Evolutionary conservation across 352 stramenopile species (phyloP).

Genomic region (Pythium guiyangense): DNA sequence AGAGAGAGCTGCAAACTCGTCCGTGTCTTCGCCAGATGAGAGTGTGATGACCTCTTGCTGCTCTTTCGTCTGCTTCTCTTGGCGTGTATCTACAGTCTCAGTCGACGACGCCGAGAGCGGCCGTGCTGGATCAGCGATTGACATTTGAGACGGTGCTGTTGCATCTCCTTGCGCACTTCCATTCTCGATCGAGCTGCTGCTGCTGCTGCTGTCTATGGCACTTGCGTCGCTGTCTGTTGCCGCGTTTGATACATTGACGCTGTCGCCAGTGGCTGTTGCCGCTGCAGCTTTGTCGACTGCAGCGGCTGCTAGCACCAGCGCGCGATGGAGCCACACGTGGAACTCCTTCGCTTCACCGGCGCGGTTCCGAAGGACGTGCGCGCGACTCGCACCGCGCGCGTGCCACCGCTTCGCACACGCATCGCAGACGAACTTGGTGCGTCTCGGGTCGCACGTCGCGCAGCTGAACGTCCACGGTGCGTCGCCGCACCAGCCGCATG

Average conservation of each 20-base stretch:
- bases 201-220: not conserved
- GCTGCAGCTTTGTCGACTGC: not conserved
- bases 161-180: not conserved
- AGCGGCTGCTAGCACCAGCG: not conserved
- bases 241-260: not conserved
- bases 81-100: too few species aligned
- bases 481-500: slow-evolving; percentile 34
- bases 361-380: slow-evolving; percentile 26
- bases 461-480: slow-evolving; percentile 27
- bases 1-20: not conserved
- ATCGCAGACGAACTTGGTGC: slow-evolving; percentile 22
- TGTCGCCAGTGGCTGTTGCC: not conserved
- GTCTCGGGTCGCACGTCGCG: slow-evolving; percentile 27
- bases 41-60: slow-evolving; percentile 1
- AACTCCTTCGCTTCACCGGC: slow-evolving; percentile 15
- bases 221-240: not conserved
- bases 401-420: slow-evolving; percentile 32
- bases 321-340: slow-evolving; percentile 12
- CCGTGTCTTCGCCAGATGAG: not conserved
- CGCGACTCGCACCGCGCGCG: slow-evolving; percentile 26
- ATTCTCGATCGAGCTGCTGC: not conserved
- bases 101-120: too few species aligned
- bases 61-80: not conserved
- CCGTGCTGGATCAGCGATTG: not conserved
- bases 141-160: not conserved